These are phyloP conservation scores for Centaurea solstitialis DNA, from an alignment of 129 eudicot species.

Conservation along the genomic window DNA sequence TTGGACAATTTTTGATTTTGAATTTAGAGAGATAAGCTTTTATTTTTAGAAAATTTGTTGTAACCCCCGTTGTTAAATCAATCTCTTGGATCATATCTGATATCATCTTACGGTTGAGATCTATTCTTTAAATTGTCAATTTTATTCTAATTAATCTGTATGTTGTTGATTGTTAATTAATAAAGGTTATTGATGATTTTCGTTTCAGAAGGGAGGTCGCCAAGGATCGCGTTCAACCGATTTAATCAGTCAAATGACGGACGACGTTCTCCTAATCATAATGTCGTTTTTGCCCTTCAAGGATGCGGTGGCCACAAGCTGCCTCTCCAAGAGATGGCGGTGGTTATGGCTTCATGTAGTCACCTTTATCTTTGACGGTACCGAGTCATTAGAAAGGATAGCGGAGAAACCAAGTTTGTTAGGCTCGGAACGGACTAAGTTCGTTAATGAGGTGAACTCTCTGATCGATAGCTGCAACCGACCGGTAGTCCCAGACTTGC, in stretches of 20 bases:
- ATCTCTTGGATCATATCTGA: not conserved
- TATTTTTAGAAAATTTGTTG: not conserved
- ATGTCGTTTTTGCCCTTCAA: not conserved
- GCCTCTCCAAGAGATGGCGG: not conserved
- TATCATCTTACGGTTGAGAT: not conserved
- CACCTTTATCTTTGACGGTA: not conserved
- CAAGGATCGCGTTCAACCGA: not conserved
- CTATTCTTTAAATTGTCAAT: not conserved
- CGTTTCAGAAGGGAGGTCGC: not conserved
- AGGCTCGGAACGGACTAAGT: not conserved
- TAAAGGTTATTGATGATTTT: not conserved
- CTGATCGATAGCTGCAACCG: not conserved
- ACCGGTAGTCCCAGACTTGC: not conserved
- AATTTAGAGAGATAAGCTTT: not conserved
- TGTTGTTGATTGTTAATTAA: not conserved
- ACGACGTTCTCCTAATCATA: not conserved
- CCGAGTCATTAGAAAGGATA: not conserved
- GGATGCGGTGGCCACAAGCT: not conserved
- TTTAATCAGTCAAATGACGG: not conserved
- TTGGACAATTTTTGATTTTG: no score
- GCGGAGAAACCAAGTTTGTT: not conserved
- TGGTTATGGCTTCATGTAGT: not conserved
- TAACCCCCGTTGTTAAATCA: not conserved
- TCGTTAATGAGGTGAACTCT: not conserved
- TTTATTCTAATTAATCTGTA: no score